Evolutionary conservation across 257 asterid species (phyloP).

Genomic region (Penstemon barbatus): DNA sequence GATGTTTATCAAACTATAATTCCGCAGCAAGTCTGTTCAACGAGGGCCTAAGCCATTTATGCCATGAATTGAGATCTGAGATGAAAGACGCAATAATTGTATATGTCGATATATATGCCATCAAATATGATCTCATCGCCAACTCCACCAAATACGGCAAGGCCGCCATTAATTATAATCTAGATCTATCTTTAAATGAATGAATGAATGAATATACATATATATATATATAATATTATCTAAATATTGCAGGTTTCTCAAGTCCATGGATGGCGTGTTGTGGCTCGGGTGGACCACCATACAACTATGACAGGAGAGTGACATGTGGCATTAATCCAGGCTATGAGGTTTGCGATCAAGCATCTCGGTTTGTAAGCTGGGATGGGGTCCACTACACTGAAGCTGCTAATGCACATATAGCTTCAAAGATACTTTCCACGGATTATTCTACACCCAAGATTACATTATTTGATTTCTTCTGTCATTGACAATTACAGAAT

Average conservation of each 20-base stretch:
- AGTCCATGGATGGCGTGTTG: slow-evolving; percentile 82
- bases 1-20: slow-evolving; percentile 68
- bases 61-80: slow-evolving; percentile 51
- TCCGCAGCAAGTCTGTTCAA: slow-evolving; percentile 68
- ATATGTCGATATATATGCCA: slow-evolving; percentile 76
- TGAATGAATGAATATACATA: too few relatives aligned
- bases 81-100: slow-evolving; percentile 64
- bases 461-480: slow-evolving; percentile 62
- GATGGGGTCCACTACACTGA: slow-evolving; percentile 88
- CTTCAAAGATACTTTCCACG: slow-evolving; percentile 63
- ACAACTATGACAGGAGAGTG: slow-evolving; percentile 54
- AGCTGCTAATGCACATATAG: slow-evolving; percentile 65
- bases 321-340: slow-evolving; percentile 66
- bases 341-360: slow-evolving; percentile 56
- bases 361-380: slow-evolving; percentile 58
- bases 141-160: slow-evolving; percentile 65
- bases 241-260: slow-evolving; percentile 67
- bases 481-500: too few relatives aligned
- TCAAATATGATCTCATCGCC: slow-evolving; percentile 74
- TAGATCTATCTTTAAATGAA: neutral
- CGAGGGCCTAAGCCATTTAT: slow-evolving; percentile 50
- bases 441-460: slow-evolving; percentile 61
- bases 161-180: slow-evolving; percentile 11
- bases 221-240: too few relatives aligned
- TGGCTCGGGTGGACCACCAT: slow-evolving; percentile 86